phyloP scores from a whole-genome alignment of 1,284 basidiomycete genomes.

The Pseudozyma thailandica region DNA sequence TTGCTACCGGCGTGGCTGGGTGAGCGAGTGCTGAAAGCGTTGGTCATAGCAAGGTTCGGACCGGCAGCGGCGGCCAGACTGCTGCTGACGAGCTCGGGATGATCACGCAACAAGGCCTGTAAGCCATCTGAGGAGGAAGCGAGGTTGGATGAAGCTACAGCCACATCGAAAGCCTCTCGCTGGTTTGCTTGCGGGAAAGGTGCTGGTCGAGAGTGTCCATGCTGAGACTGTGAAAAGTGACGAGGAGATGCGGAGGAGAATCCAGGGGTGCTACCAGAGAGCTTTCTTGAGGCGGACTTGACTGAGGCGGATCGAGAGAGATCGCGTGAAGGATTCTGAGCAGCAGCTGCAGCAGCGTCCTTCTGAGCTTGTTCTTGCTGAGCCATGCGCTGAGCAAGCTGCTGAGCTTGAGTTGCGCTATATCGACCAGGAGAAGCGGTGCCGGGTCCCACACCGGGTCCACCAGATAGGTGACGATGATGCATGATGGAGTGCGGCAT shows the following conservation, averaged over 20 bases:
- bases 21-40: conserved; percentile 36
- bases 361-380: conserved; percentile 35
- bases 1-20: conserved; percentile 43
- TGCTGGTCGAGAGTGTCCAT: conserved; percentile 47
- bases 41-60: conserved; percentile 43
- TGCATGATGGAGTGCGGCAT: conserved; percentile 73
- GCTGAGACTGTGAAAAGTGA: conserved; percentile 41
- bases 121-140: conserved; percentile 60
- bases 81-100: conserved; percentile 64
- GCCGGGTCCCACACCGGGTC: conserved; percentile 46
- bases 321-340: conserved; percentile 10
- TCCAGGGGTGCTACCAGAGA: conserved; percentile 29
- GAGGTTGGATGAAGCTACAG: conserved; percentile 58
- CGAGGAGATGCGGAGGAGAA: conserved; percentile 44
- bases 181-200: conserved; percentile 52
- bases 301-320: conserved; percentile 38
- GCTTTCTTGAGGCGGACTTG: conserved; percentile 18
- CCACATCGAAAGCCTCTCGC: conserved; percentile 55
- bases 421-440: conserved; percentile 45
- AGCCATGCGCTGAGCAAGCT: conserved; percentile 35
- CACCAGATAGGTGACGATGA: conserved; percentile 72
- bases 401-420: conserved; percentile 40
- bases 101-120: conserved; percentile 64
- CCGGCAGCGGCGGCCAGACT: conserved; percentile 62
- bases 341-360: conserved; percentile 14